Base-by-base conservation (phyloP, 202 grass and related monocot species). In the Carex arenaria region DNA sequence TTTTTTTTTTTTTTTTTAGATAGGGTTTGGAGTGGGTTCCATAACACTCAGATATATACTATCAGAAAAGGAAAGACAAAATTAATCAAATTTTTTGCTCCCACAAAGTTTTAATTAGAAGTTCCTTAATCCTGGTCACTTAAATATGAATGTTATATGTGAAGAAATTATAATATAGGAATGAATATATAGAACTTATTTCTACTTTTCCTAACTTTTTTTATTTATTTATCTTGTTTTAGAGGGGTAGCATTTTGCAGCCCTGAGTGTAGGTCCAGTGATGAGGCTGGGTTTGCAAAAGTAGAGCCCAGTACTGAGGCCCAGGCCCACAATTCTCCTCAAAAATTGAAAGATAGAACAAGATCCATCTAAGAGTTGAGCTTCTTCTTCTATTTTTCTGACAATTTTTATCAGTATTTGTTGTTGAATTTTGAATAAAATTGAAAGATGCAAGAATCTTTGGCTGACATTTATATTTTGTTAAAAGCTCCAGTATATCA, bases 171-270 rank as follows among this genome's bases (percentile, higher is more conserved):
- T 45, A 43, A 4, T 47, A 72, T 49, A 49, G 22, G 40, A 45
- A 45, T 49, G 45, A 49, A 49, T 49, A 49, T 12, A 49, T 49
- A 49, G 10, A 49, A 49, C 45, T 49, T 49, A 11, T 49, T 49
- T 49, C 45, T 12, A 11, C 0, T 43, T 43, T 7, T 43, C 40
- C 32, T 34, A 34, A 3, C 3, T 34, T 34, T 43, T 42, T 56
- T 56, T 53, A 2, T 2, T 12, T 53, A 53, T 70, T 12, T 49
- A 5, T 40, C 4, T 49, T 22, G 65, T 55, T 32, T 31, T 23
- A 76, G 72, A 32, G 72, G 51, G 72, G 12, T 34, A 31, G 72
- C 72, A 76, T 76, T 76, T 55, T 75, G 71, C 49, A 32, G 71
- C 71, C 2, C 49, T 9, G 43, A 49, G 47, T 75, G 71, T 54